phyloP scores from a whole-genome alignment of 192 early-diverging fungal species.

The Rhizophagus prolifer region DNA sequence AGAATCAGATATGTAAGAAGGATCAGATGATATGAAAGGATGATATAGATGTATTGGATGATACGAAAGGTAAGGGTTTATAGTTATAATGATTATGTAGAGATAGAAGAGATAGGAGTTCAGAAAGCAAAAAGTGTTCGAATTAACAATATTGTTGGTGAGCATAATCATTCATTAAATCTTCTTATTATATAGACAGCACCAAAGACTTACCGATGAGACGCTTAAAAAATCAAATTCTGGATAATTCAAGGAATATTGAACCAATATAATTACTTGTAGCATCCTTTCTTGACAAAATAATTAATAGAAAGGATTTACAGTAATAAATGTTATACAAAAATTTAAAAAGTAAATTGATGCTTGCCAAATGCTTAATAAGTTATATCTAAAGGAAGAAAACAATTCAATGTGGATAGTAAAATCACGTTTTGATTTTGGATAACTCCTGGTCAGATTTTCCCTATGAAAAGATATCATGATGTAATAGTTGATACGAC shows the following conservation, averaged over 20 bases:
- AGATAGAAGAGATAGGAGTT: background rate
- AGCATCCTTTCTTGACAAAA: background rate
- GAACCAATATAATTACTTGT: background rate
- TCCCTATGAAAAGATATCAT: background rate
- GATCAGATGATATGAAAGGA: too few species aligned
- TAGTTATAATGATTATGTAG: constrained; percentile 13
- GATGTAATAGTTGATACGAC: background rate
- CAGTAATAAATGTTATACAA: background rate
- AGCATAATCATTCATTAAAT: background rate
- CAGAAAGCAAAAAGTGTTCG: background rate
- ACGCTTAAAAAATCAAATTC: background rate
- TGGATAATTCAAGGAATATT: background rate
- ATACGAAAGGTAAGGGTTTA: background rate
- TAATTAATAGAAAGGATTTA: background rate
- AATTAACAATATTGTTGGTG: background rate
- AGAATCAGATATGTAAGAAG: too few species aligned
- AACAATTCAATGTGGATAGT: background rate
- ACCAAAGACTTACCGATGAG: background rate
- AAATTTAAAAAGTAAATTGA: background rate
- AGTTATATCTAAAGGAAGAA: background rate
- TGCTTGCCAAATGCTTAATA: background rate
- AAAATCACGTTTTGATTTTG: background rate
- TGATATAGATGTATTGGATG: too few species aligned
- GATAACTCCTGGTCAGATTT: background rate
- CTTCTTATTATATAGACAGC: background rate